Base-by-base conservation (phyloP, 2,329 filamentous ascomycete genomes). In the Ascosphaera pollenicola region DNA sequence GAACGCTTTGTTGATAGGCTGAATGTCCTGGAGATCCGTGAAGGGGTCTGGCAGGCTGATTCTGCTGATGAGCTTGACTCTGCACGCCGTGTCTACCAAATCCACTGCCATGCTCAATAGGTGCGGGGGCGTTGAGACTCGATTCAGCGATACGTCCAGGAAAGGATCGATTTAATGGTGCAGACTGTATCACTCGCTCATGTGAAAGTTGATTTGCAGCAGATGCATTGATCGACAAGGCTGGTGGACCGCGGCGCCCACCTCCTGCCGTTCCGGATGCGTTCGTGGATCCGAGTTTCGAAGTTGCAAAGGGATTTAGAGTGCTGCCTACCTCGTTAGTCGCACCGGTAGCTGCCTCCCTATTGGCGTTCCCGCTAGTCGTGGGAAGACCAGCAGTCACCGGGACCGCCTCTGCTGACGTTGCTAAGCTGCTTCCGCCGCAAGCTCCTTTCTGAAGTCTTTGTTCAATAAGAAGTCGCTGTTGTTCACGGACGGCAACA, bases 141-240 rank as follows among this genome's bases (percentile, higher is more conserved):
- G 87, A 1, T 77, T 84, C 52, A 76, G 82, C 16, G 78, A 78
- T 39, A 92, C 89, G 75, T 43, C 87, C 85, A 6, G 89, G 94
- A 54, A 98, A 98, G 30, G 83, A 91, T 54, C 94, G 87, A 49
- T 91, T 77, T 17, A 98, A 69, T 13, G 89, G 89, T 6, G 89
- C 89, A 3, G 89, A 98, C 59, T 98, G 89, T 44, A 98, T 91
- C 28, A 95, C 84, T 48, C 89, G 72, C 65, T 98, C 89, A 51
- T 84, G 75, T 49, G 85, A 82, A 53, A 95, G 95, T 44, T 85
- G 78, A 48, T 89, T 75, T 46, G 91, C 84, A 4, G 84, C 83
- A 1, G 89, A 89, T 18, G 89, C 80, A n/a, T 91, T 80, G 48
- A 98, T 98, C 41, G 84, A 91, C 37, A 98, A 65, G 35, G 85